Evolutionary conservation across 371 early-diverging fungal genomes (phyloP), one percentile per base, ranked within the genome.

Genomic region (Rhizopus stolonifer): DNA sequence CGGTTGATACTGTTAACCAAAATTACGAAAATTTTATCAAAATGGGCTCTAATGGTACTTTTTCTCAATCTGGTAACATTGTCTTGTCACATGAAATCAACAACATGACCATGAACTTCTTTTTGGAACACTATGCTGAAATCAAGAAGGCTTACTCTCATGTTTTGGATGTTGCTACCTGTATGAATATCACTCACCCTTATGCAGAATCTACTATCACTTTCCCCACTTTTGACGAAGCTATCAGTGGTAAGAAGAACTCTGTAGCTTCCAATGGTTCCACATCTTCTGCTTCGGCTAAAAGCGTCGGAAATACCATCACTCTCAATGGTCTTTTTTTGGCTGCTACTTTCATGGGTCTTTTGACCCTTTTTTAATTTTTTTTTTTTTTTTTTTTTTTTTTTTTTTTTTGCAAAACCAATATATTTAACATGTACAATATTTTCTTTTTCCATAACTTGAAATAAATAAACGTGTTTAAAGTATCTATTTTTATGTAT

Each of bases 71-170:
- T 22, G 70, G 67, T 55, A 75, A 65, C 58, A 67, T 72, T 58
- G 72, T 72, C 13, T 54, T 73, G 26, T 64, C 67, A 48, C 77
- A 77, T 45, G 74, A 77, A 66, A 65, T 77, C 34, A 59, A 70
- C 53, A 67, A 72, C 49, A 56, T 58, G 51, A 74, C 75, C 25
- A 74, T 78, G 71, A 40, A 56, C 8, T 56, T 72, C 50, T 69
- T 72, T 31, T 49, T 71, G 42, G 52, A 70, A 31, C 69, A 72
- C 54, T 46, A 69, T 31, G 68, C 72, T 33, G 60, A 64, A 11
- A 72, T 78, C 51, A 60, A 64, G 56, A 55, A 53, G 43, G 53
- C 62, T 36, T 67, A 69, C 56, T 61, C 51, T 33, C 70, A 73
- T 36, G 74, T 74, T 22, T 34, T 74, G 53, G 67, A 69, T 48